phyloP scores from a whole-genome alignment of 2,329 filamentous ascomycete species.

The Ceratocystis papillata region DNA sequence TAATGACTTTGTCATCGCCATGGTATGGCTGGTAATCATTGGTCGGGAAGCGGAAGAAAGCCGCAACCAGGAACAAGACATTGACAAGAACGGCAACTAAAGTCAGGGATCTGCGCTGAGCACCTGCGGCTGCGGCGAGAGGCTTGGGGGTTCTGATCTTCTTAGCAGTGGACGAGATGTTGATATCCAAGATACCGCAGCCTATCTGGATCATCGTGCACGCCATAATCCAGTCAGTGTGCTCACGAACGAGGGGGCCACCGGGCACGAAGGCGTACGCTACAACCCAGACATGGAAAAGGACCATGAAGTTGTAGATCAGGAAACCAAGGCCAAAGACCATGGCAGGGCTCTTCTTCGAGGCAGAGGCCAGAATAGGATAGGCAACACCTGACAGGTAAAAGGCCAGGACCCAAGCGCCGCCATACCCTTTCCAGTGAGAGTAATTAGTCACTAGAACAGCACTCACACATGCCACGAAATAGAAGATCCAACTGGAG shows the following conservation, averaged over 20 bases:
- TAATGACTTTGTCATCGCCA: conserved; percentile 72
- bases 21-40: conserved; percentile 91
- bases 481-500: conserved; percentile 69
- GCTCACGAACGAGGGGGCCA: conserved; percentile 81
- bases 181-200: conserved; percentile 67
- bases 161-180: conserved; percentile 34
- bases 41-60: conserved; percentile 82
- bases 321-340: conserved; percentile 86
- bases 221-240: conserved; percentile 90
- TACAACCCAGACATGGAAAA: conserved; percentile 98
- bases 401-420: conserved; percentile 60
- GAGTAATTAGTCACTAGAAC: conserved; percentile 62
- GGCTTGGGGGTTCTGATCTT: conserved; percentile 25
- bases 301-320: conserved; percentile 81
- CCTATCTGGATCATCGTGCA: conserved; percentile 76
- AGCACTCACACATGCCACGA: conserved; percentile 67
- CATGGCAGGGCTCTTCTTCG: conserved; percentile 62
- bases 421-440: conserved; percentile 85
- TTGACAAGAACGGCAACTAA: conserved; percentile 62
- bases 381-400: conserved; percentile 76
- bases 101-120: conserved; percentile 44
- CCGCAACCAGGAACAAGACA: conserved; percentile 64
- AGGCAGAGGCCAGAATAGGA: conserved; percentile 62
- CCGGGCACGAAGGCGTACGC: conserved; percentile 97
- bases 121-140: conserved; percentile 27